Evolutionary conservation across 2,329 filamentous ascomycete species (phyloP), one percentile per base, ranked within the genome.

Genomic region (Sporothrix pseudoabietina): DNA sequence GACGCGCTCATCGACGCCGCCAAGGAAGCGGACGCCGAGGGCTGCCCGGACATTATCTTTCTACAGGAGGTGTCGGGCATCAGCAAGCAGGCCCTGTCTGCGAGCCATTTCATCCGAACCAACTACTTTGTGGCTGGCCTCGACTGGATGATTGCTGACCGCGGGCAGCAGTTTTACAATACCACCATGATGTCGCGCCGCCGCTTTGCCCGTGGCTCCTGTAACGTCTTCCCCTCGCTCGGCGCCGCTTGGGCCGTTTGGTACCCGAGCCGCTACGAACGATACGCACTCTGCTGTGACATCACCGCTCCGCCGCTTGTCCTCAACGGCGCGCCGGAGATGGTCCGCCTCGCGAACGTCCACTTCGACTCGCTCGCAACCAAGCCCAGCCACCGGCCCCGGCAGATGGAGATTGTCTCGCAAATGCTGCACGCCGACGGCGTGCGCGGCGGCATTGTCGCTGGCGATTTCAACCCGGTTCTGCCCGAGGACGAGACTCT

Each of bases 401-500:
- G 72, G 0, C 81, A 83, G 71, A 54, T 83, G 0, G 75, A 77
- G 0, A 78, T 80, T 16, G 74, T 78, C 1, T 75, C 78, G 0
- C 72, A 72, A 4, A 74, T 80, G 14, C 75, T 83, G 3, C 76
- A 74, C 32, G 54, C 49, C 26, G 10, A 10, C 5, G 75, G 75
- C 16, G 73, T 77, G 3, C 78, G 77, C 0, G 75, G 73, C 32
- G 82, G 81, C 0, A 59, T 84, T 4, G 77, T 83, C 1, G 81
- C 82, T 3, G 82, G 82, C 12, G 81, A 83, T 71, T 84, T 83
- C 73, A 83, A 84, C 71, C 79, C 80, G 2, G 79, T 82, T 3
- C 75, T 81, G 3, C 78, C 79, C 0, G 79, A 74, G 19, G 75
- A 81, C 70, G 74, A 75, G 2, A 55, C 69, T 0, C 77, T 82